Evolutionary conservation across 2,329 filamentous ascomycete species (phyloP).

Genomic region (Septoria petroselini): DNA sequence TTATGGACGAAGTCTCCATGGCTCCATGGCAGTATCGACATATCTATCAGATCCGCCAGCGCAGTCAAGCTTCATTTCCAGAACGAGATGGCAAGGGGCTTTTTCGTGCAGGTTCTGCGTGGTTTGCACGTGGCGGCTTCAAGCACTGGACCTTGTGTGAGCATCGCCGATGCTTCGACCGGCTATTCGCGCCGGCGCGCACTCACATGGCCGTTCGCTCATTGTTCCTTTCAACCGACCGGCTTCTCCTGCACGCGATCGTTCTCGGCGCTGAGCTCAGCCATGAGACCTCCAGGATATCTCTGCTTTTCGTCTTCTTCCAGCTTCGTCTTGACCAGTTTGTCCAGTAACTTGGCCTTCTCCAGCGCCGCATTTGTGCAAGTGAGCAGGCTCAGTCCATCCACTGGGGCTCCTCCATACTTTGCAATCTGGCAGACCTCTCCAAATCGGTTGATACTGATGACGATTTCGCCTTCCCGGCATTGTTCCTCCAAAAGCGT

Average conservation of each 20-base stretch:
- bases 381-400: constrained; percentile 72
- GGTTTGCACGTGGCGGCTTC: background rate
- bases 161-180: background rate
- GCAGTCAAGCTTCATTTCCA: too few species aligned
- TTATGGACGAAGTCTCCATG: too few species aligned
- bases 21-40: too few species aligned
- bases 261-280: constrained; percentile 81
- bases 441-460: constrained; percentile 84
- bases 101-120: background rate
- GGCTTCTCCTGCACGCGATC: constrained; percentile 43
- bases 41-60: too few species aligned
- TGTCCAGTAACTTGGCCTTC: constrained; percentile 77
- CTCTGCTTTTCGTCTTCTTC: constrained; percentile 74
- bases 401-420: constrained; percentile 76
- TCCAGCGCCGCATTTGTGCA: constrained; percentile 71
- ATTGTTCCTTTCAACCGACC: background rate
- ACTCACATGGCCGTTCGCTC: background rate
- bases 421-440: constrained; percentile 92
- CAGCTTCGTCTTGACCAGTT: constrained; percentile 68
- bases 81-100: too few species aligned
- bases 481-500: constrained; percentile 73
- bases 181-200: background rate
- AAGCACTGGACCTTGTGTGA: too few species aligned
- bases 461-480: constrained; percentile 67
- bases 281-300: constrained; percentile 74